Conservation (phyloP, 1,284 basidiomycete species). For the Cutaneotrichosporon sp. region DNA sequence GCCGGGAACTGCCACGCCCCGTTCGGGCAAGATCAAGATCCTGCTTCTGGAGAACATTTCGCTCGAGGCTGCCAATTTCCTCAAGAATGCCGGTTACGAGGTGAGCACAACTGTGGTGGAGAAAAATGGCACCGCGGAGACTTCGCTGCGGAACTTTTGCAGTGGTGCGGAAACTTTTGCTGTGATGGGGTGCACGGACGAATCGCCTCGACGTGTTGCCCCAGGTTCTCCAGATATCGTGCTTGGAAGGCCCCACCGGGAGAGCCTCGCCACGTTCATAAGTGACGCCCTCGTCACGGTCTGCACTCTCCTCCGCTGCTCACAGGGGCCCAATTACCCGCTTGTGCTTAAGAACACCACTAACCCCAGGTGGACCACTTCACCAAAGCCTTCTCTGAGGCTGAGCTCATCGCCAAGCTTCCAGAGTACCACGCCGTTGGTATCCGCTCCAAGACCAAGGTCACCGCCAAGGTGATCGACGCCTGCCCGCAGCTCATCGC, state of each 20-base stretch:
- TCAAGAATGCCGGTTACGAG: conserved; percentile 75
- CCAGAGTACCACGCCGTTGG: conserved; percentile 89
- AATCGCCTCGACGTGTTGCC: no score
- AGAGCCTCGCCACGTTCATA: no score
- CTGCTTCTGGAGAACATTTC: conserved; percentile 95
- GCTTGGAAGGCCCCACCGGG: no score
- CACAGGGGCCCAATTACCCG: no score
- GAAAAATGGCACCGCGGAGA: no score
- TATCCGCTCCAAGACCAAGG: conserved; percentile 95
- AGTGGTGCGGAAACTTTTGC: not conserved
- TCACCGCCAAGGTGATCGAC: conserved; percentile 83
- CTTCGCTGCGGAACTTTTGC: no score
- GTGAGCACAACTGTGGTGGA: conserved; percentile 24
- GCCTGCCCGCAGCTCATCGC: conserved; percentile 85
- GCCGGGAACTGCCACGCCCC: conserved; percentile 24
- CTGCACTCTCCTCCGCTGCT: no score
- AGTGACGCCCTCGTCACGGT: not conserved
- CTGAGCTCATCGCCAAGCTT: conserved; percentile 84
- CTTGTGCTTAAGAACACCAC: not conserved
- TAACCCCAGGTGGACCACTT: conserved; percentile 75
- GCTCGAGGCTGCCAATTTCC: conserved; percentile 75
- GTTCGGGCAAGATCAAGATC: conserved; percentile 50
- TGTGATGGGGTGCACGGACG: not conserved
- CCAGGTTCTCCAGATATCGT: no score
- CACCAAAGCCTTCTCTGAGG: conserved; percentile 80